A percentile compares a stretch with the other conserved stretches of the same genome.
phyloP scores from a whole-genome alignment of 169 alveolate genomes.

The Perkinsus marinus region DNA sequence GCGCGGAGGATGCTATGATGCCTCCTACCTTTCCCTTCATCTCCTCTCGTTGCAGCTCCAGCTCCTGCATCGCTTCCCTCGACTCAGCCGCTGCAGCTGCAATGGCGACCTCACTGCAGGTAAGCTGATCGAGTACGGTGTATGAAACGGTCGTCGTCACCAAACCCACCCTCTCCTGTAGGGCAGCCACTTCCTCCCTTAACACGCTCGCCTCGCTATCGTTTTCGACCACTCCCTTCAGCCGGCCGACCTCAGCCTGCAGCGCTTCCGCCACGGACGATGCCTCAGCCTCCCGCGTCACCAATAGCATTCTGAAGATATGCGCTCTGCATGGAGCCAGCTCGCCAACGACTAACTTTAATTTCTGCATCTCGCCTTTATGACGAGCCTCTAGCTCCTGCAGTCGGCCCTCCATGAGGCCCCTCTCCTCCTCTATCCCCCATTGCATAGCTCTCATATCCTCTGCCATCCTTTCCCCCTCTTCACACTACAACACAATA shows the following conservation, averaged over 20 bases:
- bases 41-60: background rate
- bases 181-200: background rate
- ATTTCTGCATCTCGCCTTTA: background rate
- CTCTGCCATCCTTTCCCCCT: background rate
- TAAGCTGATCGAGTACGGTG: background rate
- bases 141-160: background rate
- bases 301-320: background rate
- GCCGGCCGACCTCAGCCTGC: background rate
- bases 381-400: background rate
- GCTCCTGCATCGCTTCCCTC: background rate
- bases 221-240: background rate
- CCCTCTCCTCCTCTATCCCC: background rate
- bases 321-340: background rate
- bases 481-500: background rate
- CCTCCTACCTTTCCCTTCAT: background rate
- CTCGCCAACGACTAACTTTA: background rate
- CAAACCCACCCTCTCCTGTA: background rate
- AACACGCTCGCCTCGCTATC: background rate
- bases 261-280: background rate
- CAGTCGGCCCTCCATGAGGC: background rate
- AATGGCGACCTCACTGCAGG: background rate
- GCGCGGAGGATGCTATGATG: no score
- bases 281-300: background rate
- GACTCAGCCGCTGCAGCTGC: background rate
- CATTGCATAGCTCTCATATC: background rate